A percentile compares a stretch with the other conserved stretches of the same genome.
These are phyloP conservation scores for Neofusicoccum laricinum DNA, from an alignment of 2,329 filamentous ascomycete species.

Conservation along the genomic window DNA sequence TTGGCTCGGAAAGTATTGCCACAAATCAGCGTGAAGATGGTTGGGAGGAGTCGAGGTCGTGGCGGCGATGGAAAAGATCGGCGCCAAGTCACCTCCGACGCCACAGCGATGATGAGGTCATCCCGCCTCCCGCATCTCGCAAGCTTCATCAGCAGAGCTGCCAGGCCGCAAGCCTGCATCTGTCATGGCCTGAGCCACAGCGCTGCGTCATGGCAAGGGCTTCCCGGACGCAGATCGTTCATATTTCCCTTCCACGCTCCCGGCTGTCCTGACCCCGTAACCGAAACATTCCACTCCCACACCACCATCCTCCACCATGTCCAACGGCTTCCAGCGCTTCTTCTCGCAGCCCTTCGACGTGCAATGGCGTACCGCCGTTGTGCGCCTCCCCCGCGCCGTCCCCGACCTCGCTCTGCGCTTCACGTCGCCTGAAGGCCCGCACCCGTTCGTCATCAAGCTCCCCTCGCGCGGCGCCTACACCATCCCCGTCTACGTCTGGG, in stretches of 20 bases:
- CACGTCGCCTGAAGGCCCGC: slow-evolving; percentile 41
- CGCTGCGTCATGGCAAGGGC: not conserved
- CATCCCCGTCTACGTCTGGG: slow-evolving; percentile 42
- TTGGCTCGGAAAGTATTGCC: not conserved
- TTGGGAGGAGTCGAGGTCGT: too few species aligned
- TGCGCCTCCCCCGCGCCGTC: slow-evolving; percentile 37
- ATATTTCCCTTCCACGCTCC: not conserved
- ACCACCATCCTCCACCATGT: not conserved
- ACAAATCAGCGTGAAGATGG: not conserved
- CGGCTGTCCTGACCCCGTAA: not conserved
- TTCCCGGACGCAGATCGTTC: not conserved
- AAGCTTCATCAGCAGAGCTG: not conserved
- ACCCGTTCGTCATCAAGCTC: slow-evolving; percentile 40
- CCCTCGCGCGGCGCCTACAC: slow-evolving; percentile 36
- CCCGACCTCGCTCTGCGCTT: slow-evolving; percentile 36
- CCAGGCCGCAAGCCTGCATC: too few species aligned
- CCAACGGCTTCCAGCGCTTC: slow-evolving; percentile 22
- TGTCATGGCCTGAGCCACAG: not conserved
- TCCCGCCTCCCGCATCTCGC: not conserved
- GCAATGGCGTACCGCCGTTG: slow-evolving; percentile 37
- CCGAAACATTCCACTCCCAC: not conserved
- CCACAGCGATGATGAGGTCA: not conserved
- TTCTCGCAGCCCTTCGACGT: slow-evolving; percentile 35
- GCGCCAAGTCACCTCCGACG: not conserved
- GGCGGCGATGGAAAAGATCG: not conserved